phyloP scores from a whole-genome alignment of 2,329 filamentous ascomycete genomes.

The Chaetomium sp. region DNA sequence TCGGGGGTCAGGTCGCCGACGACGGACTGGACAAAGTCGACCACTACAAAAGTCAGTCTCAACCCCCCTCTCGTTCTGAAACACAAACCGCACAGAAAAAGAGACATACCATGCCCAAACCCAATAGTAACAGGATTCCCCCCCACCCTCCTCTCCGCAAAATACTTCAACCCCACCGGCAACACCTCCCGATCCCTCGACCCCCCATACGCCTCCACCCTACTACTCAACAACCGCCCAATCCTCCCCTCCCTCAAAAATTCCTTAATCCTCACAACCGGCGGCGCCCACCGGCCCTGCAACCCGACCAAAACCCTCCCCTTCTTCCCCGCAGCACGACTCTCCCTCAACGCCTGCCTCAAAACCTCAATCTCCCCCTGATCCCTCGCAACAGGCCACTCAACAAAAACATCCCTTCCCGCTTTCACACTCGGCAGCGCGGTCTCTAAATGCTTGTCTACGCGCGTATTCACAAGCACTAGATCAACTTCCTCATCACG shows the following conservation, averaged over 20 bases:
- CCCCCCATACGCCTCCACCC: neutral
- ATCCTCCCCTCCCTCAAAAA: neutral
- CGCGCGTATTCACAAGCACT: too few relatives aligned
- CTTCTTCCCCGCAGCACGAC: too few relatives aligned
- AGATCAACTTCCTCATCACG: too few relatives aligned
- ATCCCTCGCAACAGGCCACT: too few relatives aligned
- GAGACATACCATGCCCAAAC: neutral
- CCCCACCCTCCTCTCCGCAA: neutral
- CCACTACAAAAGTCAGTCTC: neutral
- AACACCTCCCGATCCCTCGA: neutral
- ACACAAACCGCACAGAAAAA: too few relatives aligned
- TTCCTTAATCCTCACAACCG: neutral
- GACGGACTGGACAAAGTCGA: neutral
- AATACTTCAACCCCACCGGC: constrained; percentile 1
- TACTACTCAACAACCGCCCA: neutral
- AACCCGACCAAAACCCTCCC: neutral
- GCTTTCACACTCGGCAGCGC: too few relatives aligned
- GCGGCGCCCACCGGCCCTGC: neutral
- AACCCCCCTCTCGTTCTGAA: too few relatives aligned
- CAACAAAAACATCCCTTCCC: too few relatives aligned
- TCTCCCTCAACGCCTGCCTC: too few relatives aligned
- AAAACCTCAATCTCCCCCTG: too few relatives aligned
- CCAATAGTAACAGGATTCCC: neutral
- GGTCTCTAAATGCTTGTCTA: too few relatives aligned
- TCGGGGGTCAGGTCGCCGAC: neutral